Evolutionary conservation across 495 filamentous ascomycete species (phyloP), one percentile per base, ranked within the genome.

Genomic region (Hypoxylon fragiforme): DNA sequence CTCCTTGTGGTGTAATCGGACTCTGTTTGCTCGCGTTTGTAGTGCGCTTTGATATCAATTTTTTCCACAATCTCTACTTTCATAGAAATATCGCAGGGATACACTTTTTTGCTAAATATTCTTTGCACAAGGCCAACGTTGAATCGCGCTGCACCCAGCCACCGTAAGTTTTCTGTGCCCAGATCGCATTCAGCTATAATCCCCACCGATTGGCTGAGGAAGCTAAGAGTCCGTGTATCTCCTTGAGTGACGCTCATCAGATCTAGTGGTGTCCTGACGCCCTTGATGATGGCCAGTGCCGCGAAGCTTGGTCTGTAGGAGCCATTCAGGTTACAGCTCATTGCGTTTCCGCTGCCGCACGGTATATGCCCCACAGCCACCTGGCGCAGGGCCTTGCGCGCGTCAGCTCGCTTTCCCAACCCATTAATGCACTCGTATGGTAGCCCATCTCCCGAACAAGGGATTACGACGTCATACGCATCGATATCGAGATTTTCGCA

Each of bases 341-440:
- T 87, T 18, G 90, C 92, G 67, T 98, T 98, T 2, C 92, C 94
- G 37, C 88, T 90, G 5, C 94, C 94, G 64, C 92, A 94, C 7
- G 94, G 94, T 7, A 98, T 77, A 63, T 95, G 84, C n/a, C 86
- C 84, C 7, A 98, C 83, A 7, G 94, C 90, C n/a, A 96, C 68
- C 60, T 87, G 88, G 3, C 74, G 72, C 55, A 98, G 68, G 0
- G 92, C 94, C 39, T 79, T 81, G 37, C 79, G 73, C 18, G 90
- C 91, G 70, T 97, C 86, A 5, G 74, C 58, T 37, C 88, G 85
- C 67, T 85, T 86, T 12, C 77, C 90, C 16, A 98, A 66, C 6
- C 94, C 94, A 65, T 98, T 97, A 77, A 96, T 96, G 9, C 96
- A 88, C 70, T 98, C 92, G 63, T 96, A 87, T 0, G 90, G 89